These are phyloP conservation scores for Sporodiniella umbellata DNA, from an alignment of 371 early-diverging fungal genomes.

Conservation along the genomic window DNA sequence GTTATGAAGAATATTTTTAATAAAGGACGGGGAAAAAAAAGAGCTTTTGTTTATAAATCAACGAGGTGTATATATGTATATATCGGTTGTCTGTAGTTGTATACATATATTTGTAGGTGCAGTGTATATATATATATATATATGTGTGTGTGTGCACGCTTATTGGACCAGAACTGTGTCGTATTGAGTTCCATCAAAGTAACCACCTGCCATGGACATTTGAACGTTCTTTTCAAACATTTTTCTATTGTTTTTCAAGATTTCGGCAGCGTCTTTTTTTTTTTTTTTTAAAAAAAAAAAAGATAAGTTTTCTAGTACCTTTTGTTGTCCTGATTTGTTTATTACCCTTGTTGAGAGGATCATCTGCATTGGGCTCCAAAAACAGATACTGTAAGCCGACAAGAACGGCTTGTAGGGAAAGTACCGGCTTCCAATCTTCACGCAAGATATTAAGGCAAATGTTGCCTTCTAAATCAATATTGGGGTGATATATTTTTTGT, in stretches of 20 bases:
- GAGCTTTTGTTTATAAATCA: no score
- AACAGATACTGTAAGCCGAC: constrained; percentile 96
- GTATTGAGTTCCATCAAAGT: constrained; percentile 59
- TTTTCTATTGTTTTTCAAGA: constrained; percentile 61
- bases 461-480: constrained; percentile 97
- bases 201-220: constrained; percentile 68
- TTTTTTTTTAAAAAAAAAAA: background rate
- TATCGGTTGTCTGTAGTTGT: no score
- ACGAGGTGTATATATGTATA: no score
- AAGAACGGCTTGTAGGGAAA: constrained; percentile 93
- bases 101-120: no score
- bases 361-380: constrained; percentile 98
- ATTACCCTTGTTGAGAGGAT: constrained; percentile 95
- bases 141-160: no score
- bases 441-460: constrained; percentile 99
- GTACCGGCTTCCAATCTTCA: constrained; percentile 99
- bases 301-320: no score
- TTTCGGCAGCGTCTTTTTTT: constrained; percentile 72
- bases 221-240: constrained; percentile 71
- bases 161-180: constrained; percentile 67
- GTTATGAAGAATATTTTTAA: no score
- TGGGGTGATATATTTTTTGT: constrained; percentile 98
- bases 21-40: no score
- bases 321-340: no score
- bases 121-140: no score